phyloP scores from a whole-genome alignment of 2,329 filamentous ascomycete species.

The Aspergillus thermomutatus region DNA sequence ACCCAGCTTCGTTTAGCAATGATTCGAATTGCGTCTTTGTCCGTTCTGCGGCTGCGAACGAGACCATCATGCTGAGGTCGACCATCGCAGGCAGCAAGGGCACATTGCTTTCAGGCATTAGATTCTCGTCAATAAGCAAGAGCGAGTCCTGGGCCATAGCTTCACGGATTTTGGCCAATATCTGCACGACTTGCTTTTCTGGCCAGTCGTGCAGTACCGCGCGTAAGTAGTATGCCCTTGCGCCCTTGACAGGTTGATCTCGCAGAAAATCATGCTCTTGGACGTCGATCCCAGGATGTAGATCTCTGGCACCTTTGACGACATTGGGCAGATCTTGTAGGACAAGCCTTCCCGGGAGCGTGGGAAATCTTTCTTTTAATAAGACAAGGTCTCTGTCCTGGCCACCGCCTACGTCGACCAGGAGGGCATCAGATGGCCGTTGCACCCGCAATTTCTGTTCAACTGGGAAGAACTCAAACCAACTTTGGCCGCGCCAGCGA shows the following conservation, averaged over 20 bases:
- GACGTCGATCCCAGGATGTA: slow-evolving; percentile 7
- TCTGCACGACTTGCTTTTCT: slow-evolving; percentile 17
- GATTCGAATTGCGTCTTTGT: slow-evolving; percentile 19
- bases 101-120: slow-evolving; percentile 16
- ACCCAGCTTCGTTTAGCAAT: slow-evolving; percentile 16
- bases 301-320: slow-evolving; percentile 17
- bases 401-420: slow-evolving; percentile 41
- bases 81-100: slow-evolving; percentile 3
- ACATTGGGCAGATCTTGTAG: slow-evolving; percentile 37
- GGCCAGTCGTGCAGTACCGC: slow-evolving; percentile 26
- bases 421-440: slow-evolving; percentile 3
- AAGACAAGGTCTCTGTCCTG: slow-evolving; percentile 30
- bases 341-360: slow-evolving; percentile 26
- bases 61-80: slow-evolving; percentile 21
- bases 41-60: slow-evolving; percentile 18
- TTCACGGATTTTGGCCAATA: slow-evolving; percentile 12
- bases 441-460: slow-evolving; percentile 2
- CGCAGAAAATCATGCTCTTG: slow-evolving; percentile 17
- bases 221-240: slow-evolving; percentile 24
- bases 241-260: slow-evolving; percentile 18
- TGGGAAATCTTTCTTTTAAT: slow-evolving; percentile 27
- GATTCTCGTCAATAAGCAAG: slow-evolving; percentile 27
- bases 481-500: slow-evolving; percentile 1
- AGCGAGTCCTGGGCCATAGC: slow-evolving; percentile 24
- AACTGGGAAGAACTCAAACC: slow-evolving; percentile 19